Conservation (phyloP, 306 rosid genomes). For the Chamaecrista fasciculata region DNA sequence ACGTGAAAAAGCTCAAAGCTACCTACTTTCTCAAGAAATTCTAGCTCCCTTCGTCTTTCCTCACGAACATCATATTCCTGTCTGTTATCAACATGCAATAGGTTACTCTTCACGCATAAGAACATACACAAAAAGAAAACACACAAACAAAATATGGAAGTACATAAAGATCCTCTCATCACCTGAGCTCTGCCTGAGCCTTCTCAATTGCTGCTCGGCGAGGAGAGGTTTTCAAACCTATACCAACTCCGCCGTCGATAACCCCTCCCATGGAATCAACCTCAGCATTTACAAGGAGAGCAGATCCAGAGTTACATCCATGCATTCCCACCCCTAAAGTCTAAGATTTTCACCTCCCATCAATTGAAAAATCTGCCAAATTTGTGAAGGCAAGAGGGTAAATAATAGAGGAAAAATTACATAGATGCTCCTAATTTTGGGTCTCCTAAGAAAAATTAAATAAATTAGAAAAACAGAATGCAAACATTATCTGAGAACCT, state of each 20-base stretch:
- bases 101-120: slow-evolving; percentile 21
- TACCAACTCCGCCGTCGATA: slow-evolving; percentile 92
- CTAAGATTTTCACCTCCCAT: slow-evolving; percentile 56
- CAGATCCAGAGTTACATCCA: slow-evolving; percentile 79
- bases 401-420: slow-evolving; percentile 15
- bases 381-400: slow-evolving; percentile 6
- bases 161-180: slow-evolving; percentile 23
- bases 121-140: slow-evolving; percentile 18
- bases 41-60: slow-evolving; percentile 92
- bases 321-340: slow-evolving; percentile 74
- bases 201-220: slow-evolving; percentile 86
- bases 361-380: slow-evolving; percentile 37
- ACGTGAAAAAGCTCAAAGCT: slow-evolving; percentile 30
- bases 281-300: slow-evolving; percentile 98
- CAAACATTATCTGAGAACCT: slow-evolving; percentile 10
- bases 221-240: slow-evolving; percentile 95
- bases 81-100: slow-evolving; percentile 58
- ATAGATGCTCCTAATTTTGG: background rate
- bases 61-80: slow-evolving; percentile 89
- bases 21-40: slow-evolving; percentile 94
- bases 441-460: background rate
- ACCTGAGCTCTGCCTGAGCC: slow-evolving; percentile 98
- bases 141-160: slow-evolving; percentile 26
- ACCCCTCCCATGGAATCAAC: slow-evolving; percentile 99
- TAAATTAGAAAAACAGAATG: background rate